Base-by-base conservation (phyloP, 1,139 yeast species). In the Suhomyces chickasaworum region DNA sequence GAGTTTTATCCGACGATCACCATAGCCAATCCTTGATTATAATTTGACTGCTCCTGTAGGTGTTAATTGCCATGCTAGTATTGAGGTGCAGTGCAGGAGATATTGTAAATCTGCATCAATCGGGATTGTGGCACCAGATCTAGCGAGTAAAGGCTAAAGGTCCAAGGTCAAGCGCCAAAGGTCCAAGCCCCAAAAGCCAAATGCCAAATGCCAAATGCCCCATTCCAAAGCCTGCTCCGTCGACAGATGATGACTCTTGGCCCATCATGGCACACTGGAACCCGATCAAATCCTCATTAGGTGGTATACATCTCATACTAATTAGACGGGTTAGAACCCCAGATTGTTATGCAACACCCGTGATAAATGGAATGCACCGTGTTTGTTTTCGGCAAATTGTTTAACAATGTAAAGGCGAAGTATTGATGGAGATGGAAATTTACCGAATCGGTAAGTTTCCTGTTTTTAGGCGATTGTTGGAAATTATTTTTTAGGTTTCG, bases 381-480 rank as follows among this genome's bases (percentile, higher is more conserved):
- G 20, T 6, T 29, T 29, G 18, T 15, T 29, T 39, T 42, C 44
- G 43, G 43, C 43, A 39, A 39, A 42, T 16, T 15, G 7, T 33
- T 16, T 27, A 27, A 42, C 45, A 39, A 41, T 42, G 25, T 16
- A 41, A 45, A 42, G 45, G 45, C 45, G 43, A 45, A 42, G 45
- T 35, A 22, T 23, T 31, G 29, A 22, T 39, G 34, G 17, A 42
- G 44, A 34, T 39, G 31, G 22, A 36, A 15, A 10, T 27, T 32
- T 35, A 15, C 44, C 40, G 41, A 42, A 23, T 35, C 41, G 45
- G 45, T 34, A 27, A 18, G 7, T 17, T 7, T 15, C 40, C 31
- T 30, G 17, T 17, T 21, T 34, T n/a, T 31, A 17, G 25, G 18
- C 25, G 29, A 29, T 41, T 37, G 47, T 41, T 36, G 25, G 15